Percentiles rank a stretch among this genome's conserved stretches.
Evolutionary conservation across 108 stramenopile species (phyloP).

Genomic region (Aurantiochytrium sp.): DNA sequence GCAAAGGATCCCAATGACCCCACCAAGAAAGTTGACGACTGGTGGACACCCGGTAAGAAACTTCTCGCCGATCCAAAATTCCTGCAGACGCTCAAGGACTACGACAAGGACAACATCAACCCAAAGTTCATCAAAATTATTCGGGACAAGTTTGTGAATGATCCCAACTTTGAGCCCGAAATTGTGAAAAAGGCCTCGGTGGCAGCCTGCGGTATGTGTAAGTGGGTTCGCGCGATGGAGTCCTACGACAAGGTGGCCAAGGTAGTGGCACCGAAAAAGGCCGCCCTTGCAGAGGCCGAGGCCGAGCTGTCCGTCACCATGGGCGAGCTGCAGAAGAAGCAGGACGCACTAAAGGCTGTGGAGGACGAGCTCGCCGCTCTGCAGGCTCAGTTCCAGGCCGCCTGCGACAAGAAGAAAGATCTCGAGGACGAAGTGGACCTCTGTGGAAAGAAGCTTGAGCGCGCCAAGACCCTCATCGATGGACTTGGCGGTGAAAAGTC

Average conservation of each 20-base stretch:
- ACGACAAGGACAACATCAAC: slow-evolving; percentile 50
- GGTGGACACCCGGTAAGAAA: slow-evolving; percentile 58
- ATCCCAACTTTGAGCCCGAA: slow-evolving; percentile 49
- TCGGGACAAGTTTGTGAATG: slow-evolving; percentile 40
- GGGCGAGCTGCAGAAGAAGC: slow-evolving; percentile 46
- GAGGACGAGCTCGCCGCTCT: slow-evolving; percentile 48
- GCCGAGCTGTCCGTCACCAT: slow-evolving; percentile 40
- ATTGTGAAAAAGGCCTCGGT: slow-evolving; percentile 47
- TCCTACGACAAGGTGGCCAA: slow-evolving; percentile 50
- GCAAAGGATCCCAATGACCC: slow-evolving; percentile 57
- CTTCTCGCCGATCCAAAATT: slow-evolving; percentile 45
- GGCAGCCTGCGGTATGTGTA: slow-evolving; percentile 56
- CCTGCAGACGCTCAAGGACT: slow-evolving; percentile 51
- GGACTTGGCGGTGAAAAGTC: slow-evolving; percentile 51
- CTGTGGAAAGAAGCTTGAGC: slow-evolving; percentile 47
- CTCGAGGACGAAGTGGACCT: slow-evolving; percentile 41
- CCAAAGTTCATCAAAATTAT: slow-evolving; percentile 42
- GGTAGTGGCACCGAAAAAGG: slow-evolving; percentile 57
- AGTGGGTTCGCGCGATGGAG: slow-evolving; percentile 62
- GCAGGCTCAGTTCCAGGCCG: slow-evolving; percentile 41
- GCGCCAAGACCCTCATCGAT: slow-evolving; percentile 51
- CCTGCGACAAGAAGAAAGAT: slow-evolving; percentile 39
- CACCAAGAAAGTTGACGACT: slow-evolving; percentile 54
- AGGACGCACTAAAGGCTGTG: slow-evolving; percentile 46
- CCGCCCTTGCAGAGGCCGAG: slow-evolving; percentile 49